Evolutionary conservation across 768 basidiomycete species (phyloP).

Genomic region (Filobasidium floriforme): DNA sequence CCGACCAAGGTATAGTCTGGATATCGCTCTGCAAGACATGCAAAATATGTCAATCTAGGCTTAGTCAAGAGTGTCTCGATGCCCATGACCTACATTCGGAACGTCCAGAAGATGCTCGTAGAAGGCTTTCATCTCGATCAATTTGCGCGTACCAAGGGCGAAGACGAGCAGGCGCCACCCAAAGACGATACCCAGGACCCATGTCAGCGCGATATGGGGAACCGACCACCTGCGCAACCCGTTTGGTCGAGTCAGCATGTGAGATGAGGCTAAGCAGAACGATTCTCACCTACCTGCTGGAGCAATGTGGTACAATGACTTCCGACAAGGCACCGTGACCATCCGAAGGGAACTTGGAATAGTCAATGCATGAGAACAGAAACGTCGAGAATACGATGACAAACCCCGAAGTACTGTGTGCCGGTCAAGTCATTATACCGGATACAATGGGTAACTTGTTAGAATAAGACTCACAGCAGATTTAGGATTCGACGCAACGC

Average conservation of each 20-base stretch:
- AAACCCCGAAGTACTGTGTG: conserved; percentile 81
- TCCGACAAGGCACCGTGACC: conserved; percentile 65
- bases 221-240: conserved; percentile 19
- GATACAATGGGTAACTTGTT: conserved; percentile 24
- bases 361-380: conserved; percentile 88
- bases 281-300: conserved; percentile 61
- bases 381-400: conserved; percentile 98
- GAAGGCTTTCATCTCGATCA: conserved; percentile 91
- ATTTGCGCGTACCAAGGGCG: conserved; percentile 61
- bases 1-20: conserved; percentile 93
- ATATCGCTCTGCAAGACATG: conserved; percentile 68
- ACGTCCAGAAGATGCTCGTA: conserved; percentile 88
- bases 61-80: no score
- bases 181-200: conserved; percentile 75
- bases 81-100: conserved; percentile 66
- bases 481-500: conserved; percentile 84
- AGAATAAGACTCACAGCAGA: conserved; percentile 63
- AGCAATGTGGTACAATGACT: conserved; percentile 72
- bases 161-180: conserved; percentile 79
- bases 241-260: background rate
- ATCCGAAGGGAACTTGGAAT: conserved; percentile 65
- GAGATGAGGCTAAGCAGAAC: background rate
- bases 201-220: conserved; percentile 18
- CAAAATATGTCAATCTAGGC: background rate
- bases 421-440: background rate